These are phyloP conservation scores for Talaromyces ruber DNA, from an alignment of 495 filamentous ascomycete genomes.

Conservation along the genomic window DNA sequence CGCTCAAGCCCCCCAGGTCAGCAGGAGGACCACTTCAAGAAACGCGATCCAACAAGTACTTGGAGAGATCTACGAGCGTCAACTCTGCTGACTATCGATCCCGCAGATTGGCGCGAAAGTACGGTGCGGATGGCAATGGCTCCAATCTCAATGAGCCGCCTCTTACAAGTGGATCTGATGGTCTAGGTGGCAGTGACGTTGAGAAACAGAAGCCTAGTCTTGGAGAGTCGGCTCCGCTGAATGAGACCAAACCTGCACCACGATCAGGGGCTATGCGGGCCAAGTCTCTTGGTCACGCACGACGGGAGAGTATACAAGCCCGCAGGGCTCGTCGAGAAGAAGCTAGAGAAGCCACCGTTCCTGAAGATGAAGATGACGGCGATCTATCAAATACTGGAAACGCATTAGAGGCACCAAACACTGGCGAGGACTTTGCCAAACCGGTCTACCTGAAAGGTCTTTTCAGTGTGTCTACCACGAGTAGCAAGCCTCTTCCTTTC, in stretches of 20 bases:
- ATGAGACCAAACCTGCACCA: slow-evolving; percentile 13
- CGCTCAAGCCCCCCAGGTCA: slow-evolving; percentile 61
- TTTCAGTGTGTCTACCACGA: slow-evolving; percentile 96
- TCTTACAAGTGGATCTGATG: slow-evolving; percentile 71
- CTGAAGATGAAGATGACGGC: slow-evolving; percentile 65
- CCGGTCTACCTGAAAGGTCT: slow-evolving; percentile 96
- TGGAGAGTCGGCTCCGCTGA: slow-evolving; percentile 23
- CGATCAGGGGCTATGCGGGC: slow-evolving; percentile 56
- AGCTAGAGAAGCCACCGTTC: slow-evolving; percentile 60
- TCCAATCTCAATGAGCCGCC: slow-evolving; percentile 49
- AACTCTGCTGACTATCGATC: slow-evolving; percentile 70
- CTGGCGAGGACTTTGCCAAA: slow-evolving; percentile 57
- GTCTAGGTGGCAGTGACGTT: slow-evolving; percentile 41
- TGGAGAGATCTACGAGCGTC: slow-evolving; percentile 78
- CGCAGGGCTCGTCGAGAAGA: slow-evolving; percentile 61
- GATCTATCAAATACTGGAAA: slow-evolving; percentile 38
- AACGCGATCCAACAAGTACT: slow-evolving; percentile 50
- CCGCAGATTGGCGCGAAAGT: slow-evolving; percentile 52
- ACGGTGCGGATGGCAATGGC: slow-evolving; percentile 44
- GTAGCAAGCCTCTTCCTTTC: slow-evolving; percentile 73
- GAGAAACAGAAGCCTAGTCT: slow-evolving; percentile 29
- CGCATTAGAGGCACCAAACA: slow-evolving; percentile 44
- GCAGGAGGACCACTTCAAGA: slow-evolving; percentile 32
- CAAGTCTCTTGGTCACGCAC: slow-evolving; percentile 84
- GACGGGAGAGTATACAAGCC: slow-evolving; percentile 84